Evolutionary conservation across 2,329 filamentous ascomycete genomes (phyloP), one percentile per base, ranked within the genome.

Genomic region (Pestalotiopsis sp.): DNA sequence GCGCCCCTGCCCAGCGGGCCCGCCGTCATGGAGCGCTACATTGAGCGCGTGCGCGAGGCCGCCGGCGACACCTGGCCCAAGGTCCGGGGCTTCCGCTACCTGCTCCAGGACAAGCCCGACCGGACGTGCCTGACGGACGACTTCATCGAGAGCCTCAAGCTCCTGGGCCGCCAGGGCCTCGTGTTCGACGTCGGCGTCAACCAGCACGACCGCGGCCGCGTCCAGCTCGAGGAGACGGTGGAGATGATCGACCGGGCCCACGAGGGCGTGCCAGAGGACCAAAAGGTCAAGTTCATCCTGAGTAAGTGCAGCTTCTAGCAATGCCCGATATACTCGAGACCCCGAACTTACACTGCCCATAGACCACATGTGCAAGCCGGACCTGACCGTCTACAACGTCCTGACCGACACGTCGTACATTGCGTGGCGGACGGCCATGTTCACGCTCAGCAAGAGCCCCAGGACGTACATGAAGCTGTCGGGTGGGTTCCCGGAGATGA

Each of bases 311-410:
- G 27, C 52, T 17, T 11, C 25, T 14, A 12, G 23, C 27, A 39
- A 27, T 23, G 63, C 7, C 12, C 74, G 68, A 74, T 45, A 36
- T n/a, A 38, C 4, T 11, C 3, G 58, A 49, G 41, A 52, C 17
- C 45, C 20, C 13, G 3, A 7, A n/a, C 38, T n/a, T 17, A 13
- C 20, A 27, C 41, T 31, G 31, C 64, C 5, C 39, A n/a, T 58
- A 95, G 93, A 97, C 79, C 94, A 98, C 81, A 87, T 97, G 73
- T 95, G 93, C 86, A 97, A 97, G 81, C 94, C 94, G 1, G 90
- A 95, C 78, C 83, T 97, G 36, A 85, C 85, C 39, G 85, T 92
- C 74, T 84, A 86, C 81, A 91, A 87, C 78, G 85, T 82, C 62
- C 72, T 71, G 71, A 83, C 79, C 45, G 85, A 90, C 75, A 83